These are phyloP conservation scores for Glycine latifolia DNA, from an alignment of 306 rosid genomes.

Conservation along the genomic window DNA sequence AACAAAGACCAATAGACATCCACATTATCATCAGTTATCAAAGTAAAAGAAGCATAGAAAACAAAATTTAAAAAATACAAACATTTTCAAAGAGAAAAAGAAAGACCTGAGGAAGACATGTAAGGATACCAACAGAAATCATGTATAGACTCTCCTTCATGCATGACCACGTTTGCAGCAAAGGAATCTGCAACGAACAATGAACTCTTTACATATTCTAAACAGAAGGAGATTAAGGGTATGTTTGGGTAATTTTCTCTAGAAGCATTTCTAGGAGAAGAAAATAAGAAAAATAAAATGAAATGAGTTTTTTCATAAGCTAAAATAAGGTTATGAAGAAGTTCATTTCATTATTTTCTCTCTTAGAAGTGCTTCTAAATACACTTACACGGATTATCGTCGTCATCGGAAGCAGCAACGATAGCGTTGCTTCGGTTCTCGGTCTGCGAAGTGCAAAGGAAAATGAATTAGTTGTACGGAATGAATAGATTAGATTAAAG, in stretches of 20 bases:
- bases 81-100: not conserved
- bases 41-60: not conserved
- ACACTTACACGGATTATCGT: conserved; percentile 53
- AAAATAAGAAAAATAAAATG: no score
- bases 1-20: not conserved
- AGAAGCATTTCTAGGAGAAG: no score
- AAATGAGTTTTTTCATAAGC: no score
- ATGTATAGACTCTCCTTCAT: conserved; percentile 87
- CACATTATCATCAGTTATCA: not conserved
- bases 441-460: conserved; percentile 58
- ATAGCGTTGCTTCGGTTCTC: conserved; percentile 44
- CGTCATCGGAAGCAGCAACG: conserved; percentile 47
- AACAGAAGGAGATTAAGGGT: not conserved
- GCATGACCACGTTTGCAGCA: conserved; percentile 68
- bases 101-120: conserved; percentile 91
- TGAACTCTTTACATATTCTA: not conserved
- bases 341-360: no score
- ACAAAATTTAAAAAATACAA: not conserved
- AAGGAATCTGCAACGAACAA: conserved; percentile 70
- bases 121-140: conserved; percentile 98
- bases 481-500: no score
- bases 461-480: not conserved
- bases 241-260: no score
- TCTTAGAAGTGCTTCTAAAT: no score
- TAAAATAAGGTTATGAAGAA: no score